Evolutionary conservation across 768 basidiomycete genomes (phyloP), one percentile per base, ranked within the genome.

Genomic region (Lactifluus pinguis): DNA sequence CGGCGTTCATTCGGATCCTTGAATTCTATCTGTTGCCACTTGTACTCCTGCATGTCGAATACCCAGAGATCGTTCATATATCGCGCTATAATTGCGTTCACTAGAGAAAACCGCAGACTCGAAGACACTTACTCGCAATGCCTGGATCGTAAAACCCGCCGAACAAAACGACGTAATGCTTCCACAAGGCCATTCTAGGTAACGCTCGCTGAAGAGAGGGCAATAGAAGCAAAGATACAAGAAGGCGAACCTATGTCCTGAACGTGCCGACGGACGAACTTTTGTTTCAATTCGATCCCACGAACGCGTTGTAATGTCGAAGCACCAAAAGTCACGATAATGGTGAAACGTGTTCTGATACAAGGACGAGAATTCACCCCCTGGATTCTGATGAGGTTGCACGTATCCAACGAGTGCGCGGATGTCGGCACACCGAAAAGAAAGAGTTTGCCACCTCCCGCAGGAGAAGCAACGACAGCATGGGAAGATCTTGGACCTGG

Each of bases 241-340:
- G 19, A 41, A 48, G 17, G 62, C 79, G 54, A 61, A 88, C 83
- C 92, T 77, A 72, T 92, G 90, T 2, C 93, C 94, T 2, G 87
- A 90, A 45, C 92, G 77, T 6, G 91, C 88, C 42, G 81, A 85
- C 0, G 92, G 93, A 29, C 83, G 78, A 15, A 86, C 71, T 68
- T 91, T 93, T 4, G 90, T 92, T 41, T 95, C 93, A 53, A 94
- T 89, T 8, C 90, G 77, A 65, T 95, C 90, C 93, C 94, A 95
- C 0, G 79, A 73, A 62, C 91, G 88, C 0, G 84, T 85, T 3
- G 78, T 68, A 25, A 95, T 82, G 64, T 92, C 89, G 68, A 95
- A 95, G 50, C 80, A 80, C 88, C 94, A 94, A 68, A 95, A 85
- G 68, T 94, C 90, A 49, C 89, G 82, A 68, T 92, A 95, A 66